These are phyloP conservation scores for Curvularia hawaiiensis DNA, from an alignment of 2,329 filamentous ascomycete genomes.

Conservation along the genomic window DNA sequence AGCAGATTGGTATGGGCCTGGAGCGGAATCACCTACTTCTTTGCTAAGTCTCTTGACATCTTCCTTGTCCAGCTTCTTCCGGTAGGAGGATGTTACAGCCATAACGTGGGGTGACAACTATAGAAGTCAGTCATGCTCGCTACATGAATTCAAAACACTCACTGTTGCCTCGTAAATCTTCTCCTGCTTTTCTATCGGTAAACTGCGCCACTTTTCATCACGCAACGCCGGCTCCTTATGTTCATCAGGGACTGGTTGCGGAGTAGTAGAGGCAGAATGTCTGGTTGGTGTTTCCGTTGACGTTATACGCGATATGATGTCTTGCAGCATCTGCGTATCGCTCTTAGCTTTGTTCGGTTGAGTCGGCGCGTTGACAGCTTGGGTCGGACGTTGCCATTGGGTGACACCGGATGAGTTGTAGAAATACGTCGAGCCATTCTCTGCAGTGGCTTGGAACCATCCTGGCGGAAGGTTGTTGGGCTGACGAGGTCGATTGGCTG, in stretches of 20 bases:
- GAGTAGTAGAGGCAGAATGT: constrained; percentile 66
- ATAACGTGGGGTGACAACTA: constrained; percentile 86
- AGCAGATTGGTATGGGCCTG: constrained; percentile 7
- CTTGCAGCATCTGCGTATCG: constrained; percentile 77
- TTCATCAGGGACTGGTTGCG: constrained; percentile 62
- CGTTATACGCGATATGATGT: constrained; percentile 76
- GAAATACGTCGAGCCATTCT: constrained; percentile 78
- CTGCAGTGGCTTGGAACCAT: constrained; percentile 76
- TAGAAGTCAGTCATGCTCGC: constrained; percentile 13
- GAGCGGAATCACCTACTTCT: constrained; percentile 52
- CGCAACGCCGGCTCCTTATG: constrained; percentile 58
- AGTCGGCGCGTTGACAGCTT: constrained; percentile 66
- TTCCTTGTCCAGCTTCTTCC: constrained; percentile 83
- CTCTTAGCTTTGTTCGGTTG: constrained; percentile 67
- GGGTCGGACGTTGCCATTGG: constrained; percentile 80
- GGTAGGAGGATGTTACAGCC: constrained; percentile 84
- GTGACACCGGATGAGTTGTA: constrained; percentile 76
- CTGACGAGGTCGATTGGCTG: constrained; percentile 57
- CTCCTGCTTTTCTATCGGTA: constrained; percentile 84
- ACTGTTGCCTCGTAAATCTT: constrained; percentile 95
- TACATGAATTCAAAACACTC: constrained; percentile 46
- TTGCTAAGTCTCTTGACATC: constrained; percentile 69
- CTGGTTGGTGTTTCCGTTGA: constrained; percentile 64
- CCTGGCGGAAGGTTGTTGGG: constrained; percentile 72
- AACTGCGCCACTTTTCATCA: constrained; percentile 71